These are phyloP conservation scores for Dipteronia dyeriana DNA, from an alignment of 345 rosid species.

Conservation along the genomic window DNA sequence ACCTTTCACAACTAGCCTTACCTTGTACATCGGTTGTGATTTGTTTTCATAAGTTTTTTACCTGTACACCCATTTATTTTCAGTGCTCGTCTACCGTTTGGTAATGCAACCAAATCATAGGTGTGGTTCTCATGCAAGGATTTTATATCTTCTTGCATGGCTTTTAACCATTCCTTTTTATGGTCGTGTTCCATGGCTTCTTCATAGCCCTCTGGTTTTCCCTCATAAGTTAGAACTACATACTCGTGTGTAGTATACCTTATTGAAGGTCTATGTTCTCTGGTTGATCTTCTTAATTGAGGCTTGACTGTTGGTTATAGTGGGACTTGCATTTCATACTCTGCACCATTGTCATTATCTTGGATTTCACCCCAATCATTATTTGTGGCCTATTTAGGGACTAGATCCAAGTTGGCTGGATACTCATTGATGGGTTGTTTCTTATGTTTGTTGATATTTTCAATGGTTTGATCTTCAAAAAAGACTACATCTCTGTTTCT, in stretches of 20 bases:
- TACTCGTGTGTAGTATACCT: slow-evolving; percentile 1
- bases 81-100: slow-evolving; percentile 8
- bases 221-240: background rate
- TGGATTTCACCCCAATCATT: background rate
- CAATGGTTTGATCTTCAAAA: slow-evolving; percentile 1
- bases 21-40: background rate
- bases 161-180: slow-evolving; percentile 14
- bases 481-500: background rate
- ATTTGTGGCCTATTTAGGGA: background rate
- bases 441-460: background rate
- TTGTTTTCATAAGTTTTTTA: background rate
- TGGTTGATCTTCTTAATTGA: background rate
- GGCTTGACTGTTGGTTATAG: background rate
- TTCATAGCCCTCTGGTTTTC: background rate
- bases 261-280: background rate
- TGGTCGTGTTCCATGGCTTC: slow-evolving; percentile 6
- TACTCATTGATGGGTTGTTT: background rate
- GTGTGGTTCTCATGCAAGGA: slow-evolving; percentile 21
- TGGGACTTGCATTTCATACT: background rate
- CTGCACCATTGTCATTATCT: background rate
- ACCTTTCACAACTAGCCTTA: background rate
- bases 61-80: slow-evolving; percentile 17
- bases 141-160: slow-evolving; percentile 14
- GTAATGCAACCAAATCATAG: slow-evolving; percentile 13
- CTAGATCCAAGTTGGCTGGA: background rate